phyloP scores from a whole-genome alignment of 176 grass and related monocot genomes.

The Oryza officinalis region DNA sequence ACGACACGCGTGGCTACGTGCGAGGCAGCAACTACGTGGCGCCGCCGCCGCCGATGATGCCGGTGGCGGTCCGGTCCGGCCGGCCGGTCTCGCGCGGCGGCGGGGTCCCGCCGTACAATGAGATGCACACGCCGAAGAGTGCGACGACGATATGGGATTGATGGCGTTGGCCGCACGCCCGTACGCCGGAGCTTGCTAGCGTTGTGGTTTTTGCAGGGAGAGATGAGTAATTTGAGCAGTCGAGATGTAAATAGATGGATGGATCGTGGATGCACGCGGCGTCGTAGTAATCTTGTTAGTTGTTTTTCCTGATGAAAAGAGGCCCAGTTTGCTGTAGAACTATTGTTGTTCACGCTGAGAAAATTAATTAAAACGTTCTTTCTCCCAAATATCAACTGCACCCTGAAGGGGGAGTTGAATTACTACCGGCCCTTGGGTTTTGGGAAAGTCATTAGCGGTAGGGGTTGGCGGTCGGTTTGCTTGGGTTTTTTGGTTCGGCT shows the following conservation, averaged over 20 bases:
- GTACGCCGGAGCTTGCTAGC: background rate
- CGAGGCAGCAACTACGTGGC: constrained; percentile 31
- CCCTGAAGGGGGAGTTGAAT: no score
- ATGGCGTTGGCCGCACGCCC: background rate
- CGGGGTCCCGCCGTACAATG: constrained; percentile 23
- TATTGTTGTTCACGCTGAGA: constrained; percentile 29
- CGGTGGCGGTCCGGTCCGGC: background rate
- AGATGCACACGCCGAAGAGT: constrained; percentile 46
- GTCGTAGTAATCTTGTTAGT: background rate
- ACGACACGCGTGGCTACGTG: constrained; percentile 37
- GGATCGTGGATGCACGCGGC: constrained; percentile 26
- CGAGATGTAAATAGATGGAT: constrained; percentile 46
- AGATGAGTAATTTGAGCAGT: background rate
- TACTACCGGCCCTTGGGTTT: no score
- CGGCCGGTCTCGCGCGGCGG: constrained; percentile 38
- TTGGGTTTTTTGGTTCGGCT: no score
- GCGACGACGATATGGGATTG: constrained; percentile 45
- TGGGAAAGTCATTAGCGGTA: no score
- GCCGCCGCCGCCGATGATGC: constrained; percentile 11
- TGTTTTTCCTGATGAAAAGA: background rate
- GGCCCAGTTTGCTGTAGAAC: constrained; percentile 21
- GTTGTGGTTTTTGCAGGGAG: constrained; percentile 2
- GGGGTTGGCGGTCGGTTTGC: no score
- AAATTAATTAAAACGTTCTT: no score
- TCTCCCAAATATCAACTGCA: no score